These are phyloP conservation scores for Penicillium fuscoglaucum DNA, from an alignment of 2,329 filamentous ascomycete species.

Conservation along the genomic window DNA sequence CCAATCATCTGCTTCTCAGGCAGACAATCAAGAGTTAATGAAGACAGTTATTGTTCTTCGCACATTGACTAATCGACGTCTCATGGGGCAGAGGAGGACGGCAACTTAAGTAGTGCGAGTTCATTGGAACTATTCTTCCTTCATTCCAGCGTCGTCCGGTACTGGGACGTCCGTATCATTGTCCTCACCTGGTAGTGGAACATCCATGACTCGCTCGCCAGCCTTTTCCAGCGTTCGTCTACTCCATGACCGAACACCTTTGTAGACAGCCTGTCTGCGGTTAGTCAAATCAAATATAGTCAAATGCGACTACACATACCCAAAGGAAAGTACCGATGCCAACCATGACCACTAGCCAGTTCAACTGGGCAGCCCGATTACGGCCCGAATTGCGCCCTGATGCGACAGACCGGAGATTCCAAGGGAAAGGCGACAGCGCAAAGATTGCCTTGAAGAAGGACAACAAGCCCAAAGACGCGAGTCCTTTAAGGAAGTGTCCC, in stretches of 20 bases:
- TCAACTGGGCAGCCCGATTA: constrained; percentile 75
- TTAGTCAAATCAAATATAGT: constrained; percentile 14
- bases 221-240: constrained; percentile 71
- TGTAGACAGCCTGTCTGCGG: constrained; percentile 69
- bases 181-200: constrained; percentile 56
- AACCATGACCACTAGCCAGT: constrained; percentile 74
- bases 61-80: constrained; percentile 97
- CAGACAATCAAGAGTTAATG: constrained; percentile 32
- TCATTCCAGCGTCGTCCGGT: constrained; percentile 31
- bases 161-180: constrained; percentile 47
- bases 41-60: constrained; percentile 64
- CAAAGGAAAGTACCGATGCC: constrained; percentile 77
- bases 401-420: constrained; percentile 67
- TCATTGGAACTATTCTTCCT: constrained; percentile 41
- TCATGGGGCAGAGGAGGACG: constrained; percentile 72
- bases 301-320: constrained; percentile 53
- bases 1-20: constrained; percentile 29
- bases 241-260: constrained; percentile 72
- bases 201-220: constrained; percentile 78
- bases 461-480: constrained; percentile 84
- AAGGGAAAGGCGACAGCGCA: constrained; percentile 70
- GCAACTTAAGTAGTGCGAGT: constrained; percentile 93
- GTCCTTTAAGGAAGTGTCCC: constrained; percentile 83
- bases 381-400: constrained; percentile 63
- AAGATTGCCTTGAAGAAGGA: constrained; percentile 81